A percentile compares a stretch with the other conserved stretches of the same genome.
These are phyloP conservation scores for Venturia aucupariae DNA, from an alignment of 2,329 filamentous ascomycete genomes.

Conservation along the genomic window DNA sequence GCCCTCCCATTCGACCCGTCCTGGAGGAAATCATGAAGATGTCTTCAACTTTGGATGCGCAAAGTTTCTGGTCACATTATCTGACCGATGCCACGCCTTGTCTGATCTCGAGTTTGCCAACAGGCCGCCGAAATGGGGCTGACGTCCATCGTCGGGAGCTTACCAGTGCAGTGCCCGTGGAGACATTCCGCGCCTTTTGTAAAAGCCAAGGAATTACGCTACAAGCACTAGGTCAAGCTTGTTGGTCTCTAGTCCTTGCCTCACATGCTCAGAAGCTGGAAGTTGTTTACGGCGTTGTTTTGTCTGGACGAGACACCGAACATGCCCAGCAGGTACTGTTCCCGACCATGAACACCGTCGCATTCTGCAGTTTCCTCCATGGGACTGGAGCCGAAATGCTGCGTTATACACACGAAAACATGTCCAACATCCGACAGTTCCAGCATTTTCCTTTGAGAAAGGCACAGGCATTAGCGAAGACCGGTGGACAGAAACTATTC, in stretches of 20 bases:
- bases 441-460: conserved; percentile 72
- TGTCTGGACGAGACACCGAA: conserved; percentile 75
- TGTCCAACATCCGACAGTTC: conserved; percentile 56
- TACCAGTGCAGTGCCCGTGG: conserved; percentile 33
- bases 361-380: conserved; percentile 63
- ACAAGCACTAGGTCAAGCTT: conserved; percentile 67
- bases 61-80: conserved; percentile 62
- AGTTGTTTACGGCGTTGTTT: conserved; percentile 70
- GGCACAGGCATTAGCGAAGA: conserved; percentile 46
- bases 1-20: conserved; percentile 43
- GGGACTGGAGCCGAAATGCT: conserved; percentile 57
- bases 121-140: conserved; percentile 8
- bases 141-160: conserved; percentile 37
- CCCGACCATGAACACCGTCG: conserved; percentile 86
- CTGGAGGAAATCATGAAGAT: conserved; percentile 45
- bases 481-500: conserved; percentile 42
- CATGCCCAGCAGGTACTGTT: conserved; percentile 62
- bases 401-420: conserved; percentile 61
- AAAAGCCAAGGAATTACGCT: conserved; percentile 57
- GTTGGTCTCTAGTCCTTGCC: conserved; percentile 65
- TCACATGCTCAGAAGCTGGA: conserved; percentile 56
- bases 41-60: conserved; percentile 37
- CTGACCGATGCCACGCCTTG: conserved; percentile 36
- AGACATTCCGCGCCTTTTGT: conserved; percentile 50
- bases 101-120: neutral